Evolutionary conservation across 139 green algal species (phyloP).

Genomic region (Chlamydomonas sp.): DNA sequence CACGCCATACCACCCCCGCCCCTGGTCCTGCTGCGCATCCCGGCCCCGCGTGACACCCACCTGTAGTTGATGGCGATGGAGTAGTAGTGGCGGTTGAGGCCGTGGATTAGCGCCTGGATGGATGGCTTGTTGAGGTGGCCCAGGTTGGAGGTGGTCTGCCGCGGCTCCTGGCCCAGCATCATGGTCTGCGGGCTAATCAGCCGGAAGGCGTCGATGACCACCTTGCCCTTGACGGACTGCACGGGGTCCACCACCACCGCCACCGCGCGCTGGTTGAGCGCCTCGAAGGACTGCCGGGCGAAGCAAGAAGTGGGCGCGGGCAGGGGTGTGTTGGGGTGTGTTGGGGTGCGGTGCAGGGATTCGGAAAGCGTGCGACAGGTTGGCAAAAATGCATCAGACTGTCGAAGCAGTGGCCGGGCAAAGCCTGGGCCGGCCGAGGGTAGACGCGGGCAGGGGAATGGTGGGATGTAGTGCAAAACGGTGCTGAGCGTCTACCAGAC

Average conservation of each 20-base stretch:
- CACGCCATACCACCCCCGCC: neutral
- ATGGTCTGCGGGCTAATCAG: slow-evolving; percentile 98
- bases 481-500: neutral
- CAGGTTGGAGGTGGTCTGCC: slow-evolving; percentile 98
- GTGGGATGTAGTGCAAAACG: neutral
- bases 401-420: neutral
- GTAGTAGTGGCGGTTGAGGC: slow-evolving; percentile 99
- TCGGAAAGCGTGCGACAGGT: no score
- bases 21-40: neutral
- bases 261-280: slow-evolving; percentile 95
- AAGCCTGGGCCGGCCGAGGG: neutral
- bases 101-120: slow-evolving; percentile 98
- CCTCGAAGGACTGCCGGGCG: slow-evolving; percentile 91
- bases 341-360: neutral
- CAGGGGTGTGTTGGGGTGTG: neutral
- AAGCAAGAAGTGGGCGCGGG: neutral
- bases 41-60: slow-evolving; percentile 23
- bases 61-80: slow-evolving; percentile 98
- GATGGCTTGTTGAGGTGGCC: slow-evolving; percentile 98
- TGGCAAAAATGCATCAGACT: neutral
- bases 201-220: slow-evolving; percentile 97
- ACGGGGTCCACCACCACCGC: slow-evolving; percentile 98
- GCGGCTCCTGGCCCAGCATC: slow-evolving; percentile 98
- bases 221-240: slow-evolving; percentile 93
- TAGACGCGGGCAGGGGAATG: neutral